A percentile compares a stretch with the other conserved stretches of the same genome.
Conservation (phyloP, 2,329 filamentous ascomycete genomes). For the Colletotrichum sp. region DNA sequence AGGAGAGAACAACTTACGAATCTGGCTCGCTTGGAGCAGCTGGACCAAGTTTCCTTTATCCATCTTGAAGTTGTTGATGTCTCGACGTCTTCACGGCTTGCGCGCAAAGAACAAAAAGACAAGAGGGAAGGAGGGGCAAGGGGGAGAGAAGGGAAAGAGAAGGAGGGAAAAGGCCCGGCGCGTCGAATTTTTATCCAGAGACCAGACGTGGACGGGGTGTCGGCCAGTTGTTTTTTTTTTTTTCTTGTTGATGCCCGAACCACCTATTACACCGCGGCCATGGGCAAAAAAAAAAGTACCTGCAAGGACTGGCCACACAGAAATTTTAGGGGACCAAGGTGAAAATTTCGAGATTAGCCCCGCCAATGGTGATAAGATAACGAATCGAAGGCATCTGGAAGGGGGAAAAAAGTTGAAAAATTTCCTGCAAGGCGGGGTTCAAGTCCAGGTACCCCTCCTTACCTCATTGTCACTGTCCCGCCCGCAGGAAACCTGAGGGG, state of each 20-base stretch:
- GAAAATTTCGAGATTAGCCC: conserved; percentile 23
- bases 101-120: not conserved
- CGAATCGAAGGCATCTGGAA: not conserved
- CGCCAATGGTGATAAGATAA: conserved; percentile 22
- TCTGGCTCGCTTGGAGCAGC: conserved; percentile 85
- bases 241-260: conserved; percentile 19
- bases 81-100: conserved; percentile 13
- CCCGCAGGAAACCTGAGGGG: not conserved
- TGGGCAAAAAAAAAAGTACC: not conserved
- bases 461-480: not conserved
- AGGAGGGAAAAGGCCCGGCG: conserved; percentile 11
- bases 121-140: conserved; percentile 5
- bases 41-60: conserved; percentile 77
- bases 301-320: conserved; percentile 5
- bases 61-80: conserved; percentile 32
- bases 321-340: conserved; percentile 18
- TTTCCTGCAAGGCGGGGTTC: conserved; percentile 19
- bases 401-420: not conserved
- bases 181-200: conserved; percentile 17
- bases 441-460: conserved; percentile 12
- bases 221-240: conserved; percentile 2
- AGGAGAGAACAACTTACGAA: conserved; percentile 66
- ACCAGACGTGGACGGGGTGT: not conserved
- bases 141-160: conserved; percentile 5
- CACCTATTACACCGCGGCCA: conserved; percentile 2